These are phyloP conservation scores for Knufia petricola DNA, from an alignment of 2,329 filamentous ascomycete genomes.

Conservation along the genomic window DNA sequence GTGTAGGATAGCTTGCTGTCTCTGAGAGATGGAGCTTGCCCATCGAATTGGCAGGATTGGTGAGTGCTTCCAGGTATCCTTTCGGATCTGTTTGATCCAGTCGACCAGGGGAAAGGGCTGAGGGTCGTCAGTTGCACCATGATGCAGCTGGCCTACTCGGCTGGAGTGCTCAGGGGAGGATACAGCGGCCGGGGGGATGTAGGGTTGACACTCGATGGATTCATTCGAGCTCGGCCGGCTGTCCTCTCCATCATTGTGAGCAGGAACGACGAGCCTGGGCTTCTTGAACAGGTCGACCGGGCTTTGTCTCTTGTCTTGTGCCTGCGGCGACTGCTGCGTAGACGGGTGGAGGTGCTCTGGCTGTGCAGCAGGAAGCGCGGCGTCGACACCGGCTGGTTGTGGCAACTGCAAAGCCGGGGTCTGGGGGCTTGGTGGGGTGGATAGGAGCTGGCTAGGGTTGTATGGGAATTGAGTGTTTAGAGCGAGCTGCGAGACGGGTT, in stretches of 20 bases:
- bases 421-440: too few relatives aligned
- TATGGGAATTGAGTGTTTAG: background rate
- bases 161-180: background rate
- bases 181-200: background rate
- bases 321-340: background rate
- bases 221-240: background rate
- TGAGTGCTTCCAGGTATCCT: background rate
- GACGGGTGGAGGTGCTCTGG: too few relatives aligned
- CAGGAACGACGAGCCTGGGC: background rate
- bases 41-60: background rate
- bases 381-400: too few relatives aligned
- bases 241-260: background rate
- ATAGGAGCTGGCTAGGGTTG: background rate
- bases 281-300: background rate
- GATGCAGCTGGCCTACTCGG: background rate
- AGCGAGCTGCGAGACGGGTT: background rate
- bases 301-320: background rate
- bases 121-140: background rate
- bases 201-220: background rate
- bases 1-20: constrained; percentile 16
- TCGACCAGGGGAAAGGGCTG: constrained; percentile 5
- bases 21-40: constrained; percentile 7
- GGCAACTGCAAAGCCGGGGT: too few relatives aligned
- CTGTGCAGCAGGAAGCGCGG: background rate
- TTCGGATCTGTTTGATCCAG: constrained; percentile 4